phyloP scores from a whole-genome alignment of 768 basidiomycete genomes.

The Boletus tylopilopsis region DNA sequence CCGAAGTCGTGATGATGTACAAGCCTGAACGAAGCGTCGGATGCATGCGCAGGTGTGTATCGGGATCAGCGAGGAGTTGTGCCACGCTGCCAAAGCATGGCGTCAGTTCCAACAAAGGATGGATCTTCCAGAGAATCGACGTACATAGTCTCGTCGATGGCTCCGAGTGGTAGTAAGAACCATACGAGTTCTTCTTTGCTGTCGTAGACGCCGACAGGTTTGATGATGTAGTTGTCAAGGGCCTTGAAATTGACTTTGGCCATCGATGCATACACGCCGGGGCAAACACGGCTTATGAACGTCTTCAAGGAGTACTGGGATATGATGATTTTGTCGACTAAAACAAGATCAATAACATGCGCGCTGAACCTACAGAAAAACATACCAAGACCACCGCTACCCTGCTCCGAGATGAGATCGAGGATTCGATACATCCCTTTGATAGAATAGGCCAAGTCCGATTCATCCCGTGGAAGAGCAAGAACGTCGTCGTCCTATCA shows the following conservation, averaged over 20 bases:
- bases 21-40: slow-evolving; percentile 23
- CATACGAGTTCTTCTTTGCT: slow-evolving; percentile 47
- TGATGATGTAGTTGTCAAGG: slow-evolving; percentile 43
- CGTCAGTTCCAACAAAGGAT: background rate
- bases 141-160: slow-evolving; percentile 39
- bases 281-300: slow-evolving; percentile 46
- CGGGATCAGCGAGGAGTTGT: slow-evolving; percentile 15
- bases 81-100: background rate
- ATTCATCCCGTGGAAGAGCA: slow-evolving; percentile 3
- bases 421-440: slow-evolving; percentile 49
- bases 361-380: slow-evolving; percentile 36
- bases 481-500: slow-evolving; percentile 15
- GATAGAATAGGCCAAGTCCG: slow-evolving; percentile 31
- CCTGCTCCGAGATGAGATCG: slow-evolving; percentile 50
- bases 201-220: slow-evolving; percentile 57
- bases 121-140: slow-evolving; percentile 6
- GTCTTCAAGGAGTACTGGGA: slow-evolving; percentile 44
- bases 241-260: slow-evolving; percentile 55
- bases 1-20: slow-evolving; percentile 14
- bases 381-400: slow-evolving; percentile 50
- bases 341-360: slow-evolving; percentile 23
- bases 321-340: slow-evolving; percentile 65
- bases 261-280: slow-evolving; percentile 50
- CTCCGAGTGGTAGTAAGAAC: slow-evolving; percentile 37
- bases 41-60: background rate